Evolutionary conservation across 768 basidiomycete species (phyloP).

Genomic region (Suillus fuscotomentosus): DNA sequence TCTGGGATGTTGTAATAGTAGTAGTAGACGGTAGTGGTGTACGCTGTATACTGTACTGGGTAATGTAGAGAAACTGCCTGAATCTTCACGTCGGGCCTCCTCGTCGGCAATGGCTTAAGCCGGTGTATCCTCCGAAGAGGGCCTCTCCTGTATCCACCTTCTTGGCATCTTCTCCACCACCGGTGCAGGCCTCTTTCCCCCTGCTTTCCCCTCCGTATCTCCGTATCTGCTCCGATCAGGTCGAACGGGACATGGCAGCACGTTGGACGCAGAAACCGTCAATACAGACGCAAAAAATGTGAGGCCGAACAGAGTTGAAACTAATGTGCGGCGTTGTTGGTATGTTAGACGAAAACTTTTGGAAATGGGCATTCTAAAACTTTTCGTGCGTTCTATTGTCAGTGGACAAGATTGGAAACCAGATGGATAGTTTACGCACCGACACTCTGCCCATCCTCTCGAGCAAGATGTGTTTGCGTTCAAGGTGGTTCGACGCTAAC

Average conservation of each 20-base stretch:
- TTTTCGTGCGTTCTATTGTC: constrained; percentile 8
- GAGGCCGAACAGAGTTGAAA: constrained; percentile 76
- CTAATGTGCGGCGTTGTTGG: constrained; percentile 63
- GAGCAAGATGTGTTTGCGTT: not conserved
- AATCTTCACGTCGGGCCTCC: not conserved
- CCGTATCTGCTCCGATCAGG: constrained; percentile 55
- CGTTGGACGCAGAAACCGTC: constrained; percentile 77
- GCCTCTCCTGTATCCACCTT: constrained; percentile 81
- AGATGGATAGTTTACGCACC: constrained; percentile 14
- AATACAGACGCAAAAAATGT: constrained; percentile 77
- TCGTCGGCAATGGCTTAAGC: not conserved
- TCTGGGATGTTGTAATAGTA: not conserved
- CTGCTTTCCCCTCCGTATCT: constrained; percentile 43
- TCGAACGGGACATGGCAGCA: constrained; percentile 80
- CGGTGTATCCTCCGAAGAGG: constrained; percentile 15
- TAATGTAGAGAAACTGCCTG: not conserved
- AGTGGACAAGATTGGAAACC: not conserved
- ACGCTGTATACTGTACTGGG: not conserved
- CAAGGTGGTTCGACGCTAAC: not conserved
- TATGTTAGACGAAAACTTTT: constrained; percentile 57
- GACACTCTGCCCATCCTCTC: constrained; percentile 21
- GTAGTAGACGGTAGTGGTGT: not conserved
- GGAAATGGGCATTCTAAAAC: constrained; percentile 54
- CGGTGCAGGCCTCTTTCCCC: constrained; percentile 26
- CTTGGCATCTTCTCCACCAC: constrained; percentile 64